phyloP scores from a whole-genome alignment of 2,329 filamentous ascomycete genomes.

The Ophiostoma angusticollis region DNA sequence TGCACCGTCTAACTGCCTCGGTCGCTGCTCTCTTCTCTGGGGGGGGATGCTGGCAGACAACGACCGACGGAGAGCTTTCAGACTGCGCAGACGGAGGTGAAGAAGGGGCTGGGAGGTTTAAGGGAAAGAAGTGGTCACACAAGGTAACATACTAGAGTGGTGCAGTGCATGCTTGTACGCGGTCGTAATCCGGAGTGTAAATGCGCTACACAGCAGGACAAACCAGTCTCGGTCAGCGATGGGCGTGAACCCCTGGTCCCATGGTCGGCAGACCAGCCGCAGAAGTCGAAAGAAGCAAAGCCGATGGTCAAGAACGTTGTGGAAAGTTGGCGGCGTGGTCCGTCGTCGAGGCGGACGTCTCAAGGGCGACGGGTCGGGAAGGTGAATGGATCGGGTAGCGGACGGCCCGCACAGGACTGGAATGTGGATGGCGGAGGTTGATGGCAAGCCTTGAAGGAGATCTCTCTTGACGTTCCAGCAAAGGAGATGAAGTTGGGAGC shows the following conservation, averaged over 20 bases:
- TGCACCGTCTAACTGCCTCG: no score
- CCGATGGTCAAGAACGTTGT: no score
- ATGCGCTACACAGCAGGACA: conserved; percentile 3
- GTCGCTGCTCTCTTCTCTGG: background rate
- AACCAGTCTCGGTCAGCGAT: background rate
- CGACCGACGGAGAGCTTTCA: no score
- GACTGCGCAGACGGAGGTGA: conserved; percentile 1
- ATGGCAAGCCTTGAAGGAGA: no score
- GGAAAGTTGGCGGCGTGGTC: no score
- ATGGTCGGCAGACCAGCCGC: background rate
- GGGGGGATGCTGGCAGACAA: background rate
- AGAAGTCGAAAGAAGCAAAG: background rate
- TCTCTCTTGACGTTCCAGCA: no score
- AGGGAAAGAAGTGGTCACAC: background rate
- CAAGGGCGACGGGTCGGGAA: no score
- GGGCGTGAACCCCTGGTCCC: background rate
- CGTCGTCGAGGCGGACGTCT: no score
- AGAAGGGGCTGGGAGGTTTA: background rate
- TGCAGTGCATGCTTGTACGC: conserved; percentile 9
- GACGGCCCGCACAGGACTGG: no score
- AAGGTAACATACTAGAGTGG: conserved; percentile 7
- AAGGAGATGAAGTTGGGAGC: no score
- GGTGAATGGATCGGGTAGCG: no score
- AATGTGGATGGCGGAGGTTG: no score
- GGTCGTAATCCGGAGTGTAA: conserved; percentile 3